Percentiles rank a stretch among this genome's conserved stretches.
Conservation (phyloP, 2,329 filamentous ascomycete genomes). For the Hypocrella siamensis region DNA sequence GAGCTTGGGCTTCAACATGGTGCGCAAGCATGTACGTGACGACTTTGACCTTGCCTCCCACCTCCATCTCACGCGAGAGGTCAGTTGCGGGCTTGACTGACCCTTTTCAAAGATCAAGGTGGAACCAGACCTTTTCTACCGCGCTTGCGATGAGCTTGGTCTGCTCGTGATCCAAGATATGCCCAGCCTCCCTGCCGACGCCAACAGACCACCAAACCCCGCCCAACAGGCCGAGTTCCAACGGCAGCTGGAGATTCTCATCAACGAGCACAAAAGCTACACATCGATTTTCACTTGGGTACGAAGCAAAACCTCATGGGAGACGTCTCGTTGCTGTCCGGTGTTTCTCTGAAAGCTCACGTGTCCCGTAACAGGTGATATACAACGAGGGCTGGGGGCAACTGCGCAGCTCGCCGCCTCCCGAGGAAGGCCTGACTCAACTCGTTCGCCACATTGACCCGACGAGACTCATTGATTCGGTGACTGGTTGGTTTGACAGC, state of each 20-base stretch:
- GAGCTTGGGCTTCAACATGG: conserved; percentile 50
- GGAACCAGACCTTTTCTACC: conserved; percentile 51
- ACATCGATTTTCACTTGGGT: conserved; percentile 51
- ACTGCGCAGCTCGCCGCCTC: conserved; percentile 26
- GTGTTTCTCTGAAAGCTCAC: background rate
- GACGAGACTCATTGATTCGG: conserved; percentile 46
- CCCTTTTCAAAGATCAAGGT: conserved; percentile 39
- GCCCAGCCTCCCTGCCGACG: conserved; percentile 36
- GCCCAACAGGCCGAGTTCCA: conserved; percentile 47
- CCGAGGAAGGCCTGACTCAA: conserved; percentile 41
- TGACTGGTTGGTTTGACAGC: conserved; percentile 52
- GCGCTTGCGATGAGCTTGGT: conserved; percentile 50
- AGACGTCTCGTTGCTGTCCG: background rate
- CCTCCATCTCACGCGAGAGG: background rate
- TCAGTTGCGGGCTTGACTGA: background rate
- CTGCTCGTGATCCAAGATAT: conserved; percentile 57
- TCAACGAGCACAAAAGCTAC: conserved; percentile 48
- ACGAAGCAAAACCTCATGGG: too few relatives aligned
- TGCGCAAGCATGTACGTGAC: conserved; percentile 50
- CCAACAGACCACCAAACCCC: conserved; percentile 18
- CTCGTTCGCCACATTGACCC: conserved; percentile 42
- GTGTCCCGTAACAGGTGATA: conserved; percentile 31
- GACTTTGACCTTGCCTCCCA: background rate
- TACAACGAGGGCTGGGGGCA: conserved; percentile 65
- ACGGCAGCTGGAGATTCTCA: conserved; percentile 43